These are phyloP conservation scores for Metschnikowia noctiluminum DNA, from an alignment of 805 yeast species.

Conservation along the genomic window DNA sequence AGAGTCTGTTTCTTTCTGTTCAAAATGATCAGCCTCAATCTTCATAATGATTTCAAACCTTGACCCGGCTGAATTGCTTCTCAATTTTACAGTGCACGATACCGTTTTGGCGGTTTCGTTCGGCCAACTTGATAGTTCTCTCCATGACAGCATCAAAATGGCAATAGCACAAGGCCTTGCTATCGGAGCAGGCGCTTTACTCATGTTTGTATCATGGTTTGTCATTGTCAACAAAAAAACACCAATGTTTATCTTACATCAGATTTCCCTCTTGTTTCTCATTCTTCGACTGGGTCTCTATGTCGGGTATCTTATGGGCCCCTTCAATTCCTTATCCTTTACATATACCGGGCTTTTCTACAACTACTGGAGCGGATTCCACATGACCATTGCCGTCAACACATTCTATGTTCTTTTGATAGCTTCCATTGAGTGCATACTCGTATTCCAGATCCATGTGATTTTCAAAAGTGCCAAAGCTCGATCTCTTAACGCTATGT, in stretches of 20 bases:
- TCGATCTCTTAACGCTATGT: constrained; percentile 35
- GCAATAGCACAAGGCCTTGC: constrained; percentile 14
- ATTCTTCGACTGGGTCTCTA: constrained; percentile 61
- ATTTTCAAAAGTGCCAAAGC: constrained; percentile 64
- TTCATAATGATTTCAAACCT: not conserved
- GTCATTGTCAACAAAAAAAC: constrained; percentile 47
- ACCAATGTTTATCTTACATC: constrained; percentile 74
- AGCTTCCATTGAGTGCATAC: constrained; percentile 56
- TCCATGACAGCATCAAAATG: constrained; percentile 5
- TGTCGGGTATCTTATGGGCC: constrained; percentile 51
- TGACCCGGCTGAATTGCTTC: constrained; percentile 9
- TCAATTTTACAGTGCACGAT: constrained; percentile 13
- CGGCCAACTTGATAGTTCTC: constrained; percentile 7
- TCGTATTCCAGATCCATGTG: constrained; percentile 68
- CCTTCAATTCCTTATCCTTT: constrained; percentile 48
- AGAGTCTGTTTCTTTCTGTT: not conserved
- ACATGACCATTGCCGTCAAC: constrained; percentile 58
- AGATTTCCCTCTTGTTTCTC: constrained; percentile 51
- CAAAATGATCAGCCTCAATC: not conserved
- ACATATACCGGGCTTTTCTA: constrained; percentile 31
- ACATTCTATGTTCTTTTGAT: constrained; percentile 59
- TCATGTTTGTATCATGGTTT: constrained; percentile 16
- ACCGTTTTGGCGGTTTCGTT: constrained; percentile 7
- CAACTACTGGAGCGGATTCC: constrained; percentile 33
- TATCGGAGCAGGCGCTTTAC: constrained; percentile 16